These are phyloP conservation scores for Cystofilobasidium ferigula DNA, from an alignment of 768 basidiomycete genomes.

Conservation along the genomic window DNA sequence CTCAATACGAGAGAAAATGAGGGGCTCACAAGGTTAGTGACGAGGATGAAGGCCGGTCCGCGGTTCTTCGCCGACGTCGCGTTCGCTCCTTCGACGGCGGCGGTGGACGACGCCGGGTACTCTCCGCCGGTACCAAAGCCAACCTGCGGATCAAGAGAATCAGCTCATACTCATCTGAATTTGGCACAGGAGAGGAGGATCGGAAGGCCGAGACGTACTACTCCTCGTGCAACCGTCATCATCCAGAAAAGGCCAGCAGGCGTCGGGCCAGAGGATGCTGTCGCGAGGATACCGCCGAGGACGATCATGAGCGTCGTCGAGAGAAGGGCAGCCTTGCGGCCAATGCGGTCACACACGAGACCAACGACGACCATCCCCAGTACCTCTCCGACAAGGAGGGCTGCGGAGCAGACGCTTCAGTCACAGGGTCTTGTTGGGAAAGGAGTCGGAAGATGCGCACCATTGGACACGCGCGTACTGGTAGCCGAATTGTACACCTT, in stretches of 20 bases:
- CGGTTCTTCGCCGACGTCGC: slow-evolving; percentile 52
- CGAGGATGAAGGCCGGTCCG: slow-evolving; percentile 65
- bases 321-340: slow-evolving; percentile 65
- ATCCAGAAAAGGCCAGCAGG: slow-evolving; percentile 65
- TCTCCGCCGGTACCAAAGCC: too few relatives aligned
- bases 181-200: too few relatives aligned
- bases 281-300: too few relatives aligned
- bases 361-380: slow-evolving; percentile 52
- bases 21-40: slow-evolving; percentile 66
- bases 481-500: slow-evolving; percentile 51
- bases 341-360: slow-evolving; percentile 58
- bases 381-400: slow-evolving; percentile 57
- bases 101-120: slow-evolving; percentile 61
- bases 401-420: too few relatives aligned
- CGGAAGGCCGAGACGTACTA: slow-evolving; percentile 53
- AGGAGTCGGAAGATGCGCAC: not conserved
- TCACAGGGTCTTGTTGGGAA: too few relatives aligned
- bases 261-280: slow-evolving; percentile 53
- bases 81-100: slow-evolving; percentile 62
- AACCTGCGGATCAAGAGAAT: too few relatives aligned
- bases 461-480: slow-evolving; percentile 59
- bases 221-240: slow-evolving; percentile 58
- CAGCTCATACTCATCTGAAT: too few relatives aligned
- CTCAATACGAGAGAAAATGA: too few relatives aligned
- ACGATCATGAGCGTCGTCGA: slow-evolving; percentile 59